Evolutionary conservation across 495 filamentous ascomycete genomes (phyloP), one percentile per base, ranked within the genome.

Genomic region (Daldinia caldariorum): DNA sequence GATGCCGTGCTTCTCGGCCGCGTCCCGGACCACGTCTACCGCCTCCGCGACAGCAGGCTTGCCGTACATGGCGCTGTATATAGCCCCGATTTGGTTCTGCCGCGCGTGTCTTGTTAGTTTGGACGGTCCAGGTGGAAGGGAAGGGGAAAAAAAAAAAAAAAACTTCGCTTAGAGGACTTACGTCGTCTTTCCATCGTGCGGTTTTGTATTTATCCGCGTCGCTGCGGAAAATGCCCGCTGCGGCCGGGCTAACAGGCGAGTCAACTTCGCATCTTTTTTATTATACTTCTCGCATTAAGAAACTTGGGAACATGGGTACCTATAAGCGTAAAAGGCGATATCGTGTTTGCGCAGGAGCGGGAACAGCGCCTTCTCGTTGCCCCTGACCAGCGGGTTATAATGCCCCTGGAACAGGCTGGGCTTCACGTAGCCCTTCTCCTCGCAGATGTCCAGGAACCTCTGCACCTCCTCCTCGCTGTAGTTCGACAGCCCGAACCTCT

Each of bases 351-450:
- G 79, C 7, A 85, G 69, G 9, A 81, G 62, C 1, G 82, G 82
- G 50, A 87, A 76, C 5, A 87, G 70, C 29, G 81, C 77, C 12
- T 69, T 67, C 56, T 86, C 86, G n/a, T 67, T 73, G 14, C 69
- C 61, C 26, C 85, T 76, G 4, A 72, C 73, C 38, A 85, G 60
- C 6, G 77, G 68, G 47, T 82, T 82, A 64, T 87, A 87, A 13
- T 83, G 76, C 0, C 84, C 82, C 67, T 88, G 83, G 59, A 84
- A 87, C 18, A 84, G 78, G 6, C 69, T 78, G 0, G 84, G 84
- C 56, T 80, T 79, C 38, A 83, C 66, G 65, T 75, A 84, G 6
- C 76, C 77, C 6, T 82, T 76, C 22, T 72, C 71, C 26, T 82
- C 77, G 67, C 79, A 83, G 51, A 84, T 79, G 35, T 74, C 58